Conservation (phyloP, 2,329 filamentous ascomycete species). For the Verticillium albo-atrum region DNA sequence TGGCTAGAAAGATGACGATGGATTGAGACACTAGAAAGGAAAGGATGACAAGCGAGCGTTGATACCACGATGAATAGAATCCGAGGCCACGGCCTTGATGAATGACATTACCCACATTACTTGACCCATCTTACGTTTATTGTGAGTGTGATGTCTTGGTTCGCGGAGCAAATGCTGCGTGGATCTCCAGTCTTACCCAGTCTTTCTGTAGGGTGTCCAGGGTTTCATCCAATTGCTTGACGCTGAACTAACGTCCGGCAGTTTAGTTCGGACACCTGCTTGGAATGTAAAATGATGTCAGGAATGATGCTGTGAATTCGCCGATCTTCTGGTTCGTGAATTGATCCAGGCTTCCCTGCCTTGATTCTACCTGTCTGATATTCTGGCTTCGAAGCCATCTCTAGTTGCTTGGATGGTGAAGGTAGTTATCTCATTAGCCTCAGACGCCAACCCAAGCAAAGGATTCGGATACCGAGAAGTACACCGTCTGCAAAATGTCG, state of each 20-base stretch:
- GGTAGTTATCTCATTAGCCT: no score
- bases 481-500: background rate
- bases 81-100: background rate
- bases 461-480: background rate
- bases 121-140: background rate
- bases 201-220: background rate
- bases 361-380: no score
- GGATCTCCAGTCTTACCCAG: background rate
- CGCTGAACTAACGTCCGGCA: background rate
- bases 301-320: no score
- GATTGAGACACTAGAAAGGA: background rate
- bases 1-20: constrained; percentile 5
- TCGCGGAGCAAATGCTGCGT: background rate
- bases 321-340: no score
- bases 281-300: no score
- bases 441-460: background rate
- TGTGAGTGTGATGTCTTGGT: background rate
- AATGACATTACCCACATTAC: background rate
- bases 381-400: no score
- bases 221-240: background rate
- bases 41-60: background rate
- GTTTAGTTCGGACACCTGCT: no score
- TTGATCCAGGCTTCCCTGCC: no score
- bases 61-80: background rate
- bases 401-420: no score